Percentiles rank a stretch among this genome's conserved stretches.
phyloP scores from a whole-genome alignment of 2,329 filamentous ascomycete genomes.

The Sporothrix schenckii region DNA sequence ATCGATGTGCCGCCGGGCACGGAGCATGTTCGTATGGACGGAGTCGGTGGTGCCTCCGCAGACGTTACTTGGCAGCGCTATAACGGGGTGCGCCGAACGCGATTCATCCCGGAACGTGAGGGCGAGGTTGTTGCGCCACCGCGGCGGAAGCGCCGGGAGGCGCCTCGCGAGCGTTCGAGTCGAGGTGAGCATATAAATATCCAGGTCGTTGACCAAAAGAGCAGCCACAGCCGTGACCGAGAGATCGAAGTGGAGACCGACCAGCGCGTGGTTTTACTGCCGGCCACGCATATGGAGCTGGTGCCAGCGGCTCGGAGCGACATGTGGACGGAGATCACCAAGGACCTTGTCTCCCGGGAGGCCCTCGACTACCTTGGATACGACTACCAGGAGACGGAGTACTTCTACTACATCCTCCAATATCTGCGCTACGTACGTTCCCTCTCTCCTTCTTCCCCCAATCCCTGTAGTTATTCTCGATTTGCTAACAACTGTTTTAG shows the following conservation, averaged over 20 bases:
- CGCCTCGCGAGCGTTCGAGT: conserved; percentile 37
- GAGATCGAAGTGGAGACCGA: conserved; percentile 61
- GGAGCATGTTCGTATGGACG: conserved; percentile 79
- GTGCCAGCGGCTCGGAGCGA: conserved; percentile 57
- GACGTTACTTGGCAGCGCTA: conserved; percentile 80
- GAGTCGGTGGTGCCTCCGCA: conserved; percentile 71
- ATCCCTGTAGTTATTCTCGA: conserved; percentile 3
- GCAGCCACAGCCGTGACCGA: conserved; percentile 48
- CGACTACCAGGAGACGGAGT: conserved; percentile 85
- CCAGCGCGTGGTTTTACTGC: conserved; percentile 49
- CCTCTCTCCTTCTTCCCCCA: too few species aligned
- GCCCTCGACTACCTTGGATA: conserved; percentile 85
- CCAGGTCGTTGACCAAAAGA: conserved; percentile 49
- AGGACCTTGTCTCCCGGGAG: conserved; percentile 83
- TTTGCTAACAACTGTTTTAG: conserved; percentile 54
- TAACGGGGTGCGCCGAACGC: conserved; percentile 73
- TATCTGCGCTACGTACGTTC: conserved; percentile 82
- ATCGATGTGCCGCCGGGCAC: conserved; percentile 84
- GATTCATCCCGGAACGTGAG: conserved; percentile 72
- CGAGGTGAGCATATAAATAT: conserved; percentile 49
- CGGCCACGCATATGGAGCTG: conserved; percentile 42
- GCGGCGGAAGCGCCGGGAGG: conserved; percentile 34
- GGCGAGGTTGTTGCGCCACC: conserved; percentile 41
- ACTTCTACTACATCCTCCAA: conserved; percentile 89
- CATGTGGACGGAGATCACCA: conserved; percentile 97